Percentiles rank a stretch among this genome's conserved stretches.
These are phyloP conservation scores for Phytophthora podocarpi DNA, from an alignment of 352 stramenopile species.

Conservation along the genomic window DNA sequence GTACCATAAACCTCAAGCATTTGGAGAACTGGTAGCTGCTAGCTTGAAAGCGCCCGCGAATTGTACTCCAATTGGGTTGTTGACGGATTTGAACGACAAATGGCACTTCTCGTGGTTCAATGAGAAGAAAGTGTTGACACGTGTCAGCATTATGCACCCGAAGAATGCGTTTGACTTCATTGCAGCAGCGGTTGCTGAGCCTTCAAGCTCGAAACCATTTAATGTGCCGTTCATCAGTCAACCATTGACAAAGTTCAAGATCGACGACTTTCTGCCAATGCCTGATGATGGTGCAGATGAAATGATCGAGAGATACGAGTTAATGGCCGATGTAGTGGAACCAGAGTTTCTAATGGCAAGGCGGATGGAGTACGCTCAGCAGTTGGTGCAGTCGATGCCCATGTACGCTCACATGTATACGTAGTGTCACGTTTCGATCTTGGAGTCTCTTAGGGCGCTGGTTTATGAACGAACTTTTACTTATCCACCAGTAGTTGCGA, in stretches of 20 bases:
- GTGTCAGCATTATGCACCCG: conserved; percentile 3
- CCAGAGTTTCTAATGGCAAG: conserved; percentile 34
- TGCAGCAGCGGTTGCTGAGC: conserved; percentile 3
- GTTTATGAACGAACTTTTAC: too few relatives aligned
- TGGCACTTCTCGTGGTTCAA: conserved; percentile 16
- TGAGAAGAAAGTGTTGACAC: conserved; percentile 11
- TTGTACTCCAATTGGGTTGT: too few relatives aligned
- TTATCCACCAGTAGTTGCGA: too few relatives aligned
- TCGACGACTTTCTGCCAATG: conserved; percentile 25
- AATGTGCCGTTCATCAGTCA: background rate
- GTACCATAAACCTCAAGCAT: background rate
- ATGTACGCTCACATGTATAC: conserved; percentile 33
- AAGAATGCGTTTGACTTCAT: conserved; percentile 13
- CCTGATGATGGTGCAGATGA: conserved; percentile 31
- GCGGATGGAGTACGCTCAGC: conserved; percentile 35
- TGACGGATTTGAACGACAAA: too few relatives aligned
- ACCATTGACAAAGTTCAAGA: too few relatives aligned
- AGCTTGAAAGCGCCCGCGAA: too few relatives aligned
- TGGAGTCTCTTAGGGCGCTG: too few relatives aligned
- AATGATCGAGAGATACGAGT: conserved; percentile 30
- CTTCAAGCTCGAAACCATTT: conserved; percentile 10
- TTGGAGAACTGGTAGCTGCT: conserved; percentile 6
- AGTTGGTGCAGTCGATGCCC: conserved; percentile 30
- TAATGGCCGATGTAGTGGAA: conserved; percentile 33
- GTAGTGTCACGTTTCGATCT: too few relatives aligned